Evolutionary conservation across 1,284 basidiomycete species (phyloP).

Genomic region (Laetiporus sulphureus): DNA sequence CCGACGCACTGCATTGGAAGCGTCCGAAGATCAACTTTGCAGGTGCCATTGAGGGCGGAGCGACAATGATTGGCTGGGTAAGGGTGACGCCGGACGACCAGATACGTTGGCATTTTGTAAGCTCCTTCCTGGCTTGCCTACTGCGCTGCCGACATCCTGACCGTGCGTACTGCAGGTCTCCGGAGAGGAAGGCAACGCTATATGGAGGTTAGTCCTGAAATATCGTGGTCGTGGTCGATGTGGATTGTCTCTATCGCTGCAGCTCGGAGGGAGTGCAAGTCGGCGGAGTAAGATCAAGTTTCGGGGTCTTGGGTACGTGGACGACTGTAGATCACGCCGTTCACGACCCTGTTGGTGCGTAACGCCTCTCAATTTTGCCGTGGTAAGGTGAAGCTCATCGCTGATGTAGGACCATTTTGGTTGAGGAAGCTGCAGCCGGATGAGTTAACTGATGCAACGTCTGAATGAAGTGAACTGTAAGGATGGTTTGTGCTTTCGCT

Average conservation of each 20-base stretch:
- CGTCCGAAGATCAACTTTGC: conserved; percentile 48
- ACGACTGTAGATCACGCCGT: conserved; percentile 59
- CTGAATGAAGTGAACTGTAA: too few relatives aligned
- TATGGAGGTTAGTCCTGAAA: too few relatives aligned
- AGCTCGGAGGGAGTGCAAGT: conserved; percentile 62
- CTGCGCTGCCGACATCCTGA: too few relatives aligned
- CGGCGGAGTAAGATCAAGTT: conserved; percentile 51
- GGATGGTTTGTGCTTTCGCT: too few relatives aligned
- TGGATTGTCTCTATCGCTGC: conserved; percentile 5
- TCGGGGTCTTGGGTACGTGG: conserved; percentile 60
- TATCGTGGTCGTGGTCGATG: too few relatives aligned
- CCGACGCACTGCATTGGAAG: conserved; percentile 40
- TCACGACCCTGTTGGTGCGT: conserved; percentile 32
- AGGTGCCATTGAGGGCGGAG: conserved; percentile 40
- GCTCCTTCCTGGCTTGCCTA: too few relatives aligned
- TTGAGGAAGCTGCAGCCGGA: conserved; percentile 20
- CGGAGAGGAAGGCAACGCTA: conserved; percentile 48
- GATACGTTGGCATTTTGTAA: conserved; percentile 59
- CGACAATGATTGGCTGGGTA: conserved; percentile 47
- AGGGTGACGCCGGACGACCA: conserved; percentile 49
- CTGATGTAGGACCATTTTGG: conserved; percentile 27
- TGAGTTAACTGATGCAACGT: too few relatives aligned
- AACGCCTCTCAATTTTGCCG: not conserved
- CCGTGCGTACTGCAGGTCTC: conserved; percentile 45
- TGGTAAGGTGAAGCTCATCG: not conserved